Evolutionary conservation across 129 eudicot genomes (phyloP).

Genomic region (Centaurea solstitialis): DNA sequence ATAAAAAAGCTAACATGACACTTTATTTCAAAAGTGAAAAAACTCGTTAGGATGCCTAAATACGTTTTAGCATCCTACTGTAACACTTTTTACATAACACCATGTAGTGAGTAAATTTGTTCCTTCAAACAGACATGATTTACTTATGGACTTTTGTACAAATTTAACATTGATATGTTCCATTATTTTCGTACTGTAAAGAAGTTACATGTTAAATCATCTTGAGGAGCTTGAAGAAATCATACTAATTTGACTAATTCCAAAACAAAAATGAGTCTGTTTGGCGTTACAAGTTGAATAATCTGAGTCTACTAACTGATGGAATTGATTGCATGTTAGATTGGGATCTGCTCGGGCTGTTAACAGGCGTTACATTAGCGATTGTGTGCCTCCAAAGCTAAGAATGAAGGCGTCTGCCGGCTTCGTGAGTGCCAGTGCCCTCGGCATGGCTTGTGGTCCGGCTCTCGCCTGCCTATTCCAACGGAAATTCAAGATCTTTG

Average conservation of each 20-base stretch:
- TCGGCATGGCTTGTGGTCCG: conserved; percentile 73
- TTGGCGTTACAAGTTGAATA: not conserved
- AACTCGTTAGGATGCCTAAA: not conserved
- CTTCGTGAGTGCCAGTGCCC: conserved; percentile 65
- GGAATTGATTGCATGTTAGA: conserved; percentile 32
- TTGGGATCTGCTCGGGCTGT: conserved; percentile 71
- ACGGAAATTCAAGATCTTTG: conserved; percentile 40
- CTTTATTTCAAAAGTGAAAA: not conserved
- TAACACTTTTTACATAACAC: not conserved
- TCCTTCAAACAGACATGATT: not conserved
- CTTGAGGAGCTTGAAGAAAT: not conserved
- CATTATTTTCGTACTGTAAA: not conserved
- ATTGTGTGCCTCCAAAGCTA: conserved; percentile 54
- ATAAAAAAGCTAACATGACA: not conserved
- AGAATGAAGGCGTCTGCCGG: conserved; percentile 68
- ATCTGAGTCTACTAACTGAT: conserved; percentile 5
- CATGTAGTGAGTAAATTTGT: not conserved
- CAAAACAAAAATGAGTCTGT: conserved; percentile 3
- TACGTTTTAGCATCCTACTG: not conserved
- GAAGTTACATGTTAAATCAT: not conserved
- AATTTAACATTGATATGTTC: not conserved
- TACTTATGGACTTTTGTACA: not conserved
- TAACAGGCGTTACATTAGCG: conserved; percentile 70
- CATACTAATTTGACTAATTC: not conserved
- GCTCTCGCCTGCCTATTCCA: conserved; percentile 68